Evolutionary conservation across 345 rosid species (phyloP).

Genomic region (Cochlearia excelsa): DNA sequence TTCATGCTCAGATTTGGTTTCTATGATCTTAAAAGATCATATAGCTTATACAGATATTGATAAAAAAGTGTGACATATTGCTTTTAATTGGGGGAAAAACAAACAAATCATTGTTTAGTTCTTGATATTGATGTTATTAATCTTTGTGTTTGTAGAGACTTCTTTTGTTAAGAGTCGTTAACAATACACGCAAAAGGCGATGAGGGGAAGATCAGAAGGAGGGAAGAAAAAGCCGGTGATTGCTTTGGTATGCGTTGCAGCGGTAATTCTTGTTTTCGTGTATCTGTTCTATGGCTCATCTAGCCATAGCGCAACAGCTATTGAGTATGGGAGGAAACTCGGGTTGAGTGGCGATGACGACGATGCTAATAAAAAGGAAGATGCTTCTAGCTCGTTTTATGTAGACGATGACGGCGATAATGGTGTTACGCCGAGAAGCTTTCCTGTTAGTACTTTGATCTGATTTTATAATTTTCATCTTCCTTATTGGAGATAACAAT

Average conservation of each 20-base stretch:
- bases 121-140: background rate
- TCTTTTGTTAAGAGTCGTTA: constrained; percentile 23
- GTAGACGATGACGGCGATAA: constrained; percentile 37
- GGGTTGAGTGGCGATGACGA: constrained; percentile 86
- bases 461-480: no score
- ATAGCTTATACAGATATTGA: background rate
- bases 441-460: constrained; percentile 58
- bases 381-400: constrained; percentile 42
- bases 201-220: constrained; percentile 90
- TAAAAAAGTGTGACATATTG: background rate
- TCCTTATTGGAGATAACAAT: background rate
- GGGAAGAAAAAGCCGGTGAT: constrained; percentile 76
- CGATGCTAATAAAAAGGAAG: constrained; percentile 61
- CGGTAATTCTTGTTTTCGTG: constrained; percentile 58
- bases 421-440: constrained; percentile 57
- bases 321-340: constrained; percentile 84
- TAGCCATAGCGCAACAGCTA: constrained; percentile 57
- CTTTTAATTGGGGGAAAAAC: background rate
- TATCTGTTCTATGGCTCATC: constrained; percentile 70
- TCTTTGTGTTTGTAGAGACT: constrained; percentile 8
- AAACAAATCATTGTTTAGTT: background rate
- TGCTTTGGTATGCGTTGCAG: constrained; percentile 49
- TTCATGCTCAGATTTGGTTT: background rate
- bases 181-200: constrained; percentile 32
- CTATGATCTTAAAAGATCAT: background rate